Percentiles rank a stretch among this genome's conserved stretches.
phyloP scores from a whole-genome alignment of 2,329 filamentous ascomycete species.

The Mariannaea elegans region DNA sequence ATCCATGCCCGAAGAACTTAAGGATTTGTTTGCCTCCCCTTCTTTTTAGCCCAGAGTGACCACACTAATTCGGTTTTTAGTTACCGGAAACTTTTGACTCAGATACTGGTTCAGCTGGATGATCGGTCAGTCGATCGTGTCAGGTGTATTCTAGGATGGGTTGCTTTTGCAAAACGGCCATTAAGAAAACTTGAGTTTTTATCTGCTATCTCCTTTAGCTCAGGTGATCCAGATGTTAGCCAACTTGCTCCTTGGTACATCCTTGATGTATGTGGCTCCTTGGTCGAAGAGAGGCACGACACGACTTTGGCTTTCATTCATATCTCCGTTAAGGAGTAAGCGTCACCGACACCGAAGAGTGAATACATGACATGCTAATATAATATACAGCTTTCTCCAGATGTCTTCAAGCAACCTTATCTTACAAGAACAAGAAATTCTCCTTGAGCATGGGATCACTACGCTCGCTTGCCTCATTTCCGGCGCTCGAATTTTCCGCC shows the following conservation, averaged over 20 bases:
- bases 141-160: slow-evolving; percentile 16
- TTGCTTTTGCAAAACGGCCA: slow-evolving; percentile 24
- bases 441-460: not conserved
- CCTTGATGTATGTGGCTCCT: too few species aligned
- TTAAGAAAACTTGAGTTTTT: slow-evolving; percentile 13
- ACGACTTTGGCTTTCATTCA: slow-evolving; percentile 10
- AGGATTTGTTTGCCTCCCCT: slow-evolving; percentile 16
- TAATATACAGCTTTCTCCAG: too few species aligned
- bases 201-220: slow-evolving; percentile 22
- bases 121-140: slow-evolving; percentile 13
- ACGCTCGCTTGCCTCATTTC: slow-evolving; percentile 21
- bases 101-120: slow-evolving; percentile 19
- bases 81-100: slow-evolving; percentile 19
- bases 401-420: too few species aligned
- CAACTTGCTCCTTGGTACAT: slow-evolving; percentile 16
- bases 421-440: too few species aligned
- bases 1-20: slow-evolving; percentile 9
- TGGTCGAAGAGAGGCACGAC: too few species aligned
- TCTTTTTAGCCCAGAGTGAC: rapidly evolving
- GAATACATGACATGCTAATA: too few species aligned
- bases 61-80: not conserved
- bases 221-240: not conserved
- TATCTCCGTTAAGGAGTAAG: slow-evolving; percentile 29
- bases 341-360: too few species aligned
- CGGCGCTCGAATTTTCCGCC: not conserved